These are phyloP conservation scores for Trichocomaceae sp. DNA, from an alignment of 2,329 filamentous ascomycete species.

Conservation along the genomic window DNA sequence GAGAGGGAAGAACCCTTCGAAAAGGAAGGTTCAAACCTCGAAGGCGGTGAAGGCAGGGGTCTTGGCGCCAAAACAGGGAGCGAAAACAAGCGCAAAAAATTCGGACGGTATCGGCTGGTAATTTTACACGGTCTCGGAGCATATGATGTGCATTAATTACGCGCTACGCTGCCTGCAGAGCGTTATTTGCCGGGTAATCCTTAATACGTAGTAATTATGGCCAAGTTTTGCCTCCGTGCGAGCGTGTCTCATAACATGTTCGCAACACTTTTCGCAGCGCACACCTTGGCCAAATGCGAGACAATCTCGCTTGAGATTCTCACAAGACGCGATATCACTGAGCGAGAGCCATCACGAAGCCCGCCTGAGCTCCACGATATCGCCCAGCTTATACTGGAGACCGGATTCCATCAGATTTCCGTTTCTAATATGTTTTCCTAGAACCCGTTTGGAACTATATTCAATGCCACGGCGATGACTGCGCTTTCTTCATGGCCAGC, in stretches of 20 bases:
- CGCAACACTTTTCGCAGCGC: not conserved
- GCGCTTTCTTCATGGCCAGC: constrained; percentile 14
- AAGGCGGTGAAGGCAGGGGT: not conserved
- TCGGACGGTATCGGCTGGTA: not conserved
- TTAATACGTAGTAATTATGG: not conserved
- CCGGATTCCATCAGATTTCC: not conserved
- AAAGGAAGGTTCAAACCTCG: not conserved
- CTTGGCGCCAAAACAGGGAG: constrained; percentile 6
- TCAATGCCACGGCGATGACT: constrained; percentile 1
- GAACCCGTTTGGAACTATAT: not conserved
- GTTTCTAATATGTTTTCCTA: constrained; percentile 5
- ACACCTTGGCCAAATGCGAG: not conserved
- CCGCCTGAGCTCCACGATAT: not conserved
- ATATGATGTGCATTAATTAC: not conserved
- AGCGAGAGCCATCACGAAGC: not conserved
- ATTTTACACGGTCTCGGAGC: not conserved
- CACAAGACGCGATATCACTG: not conserved
- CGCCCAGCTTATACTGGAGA: not conserved
- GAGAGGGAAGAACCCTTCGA: no score
- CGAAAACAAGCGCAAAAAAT: not conserved
- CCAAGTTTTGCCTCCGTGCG: constrained; percentile 4
- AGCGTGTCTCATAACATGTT: constrained; percentile 6
- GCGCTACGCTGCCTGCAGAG: not conserved
- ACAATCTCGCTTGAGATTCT: not conserved
- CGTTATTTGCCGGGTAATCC: not conserved